Base-by-base conservation (phyloP, 139 green algal species). In the Coelastrella sp. region DNA sequence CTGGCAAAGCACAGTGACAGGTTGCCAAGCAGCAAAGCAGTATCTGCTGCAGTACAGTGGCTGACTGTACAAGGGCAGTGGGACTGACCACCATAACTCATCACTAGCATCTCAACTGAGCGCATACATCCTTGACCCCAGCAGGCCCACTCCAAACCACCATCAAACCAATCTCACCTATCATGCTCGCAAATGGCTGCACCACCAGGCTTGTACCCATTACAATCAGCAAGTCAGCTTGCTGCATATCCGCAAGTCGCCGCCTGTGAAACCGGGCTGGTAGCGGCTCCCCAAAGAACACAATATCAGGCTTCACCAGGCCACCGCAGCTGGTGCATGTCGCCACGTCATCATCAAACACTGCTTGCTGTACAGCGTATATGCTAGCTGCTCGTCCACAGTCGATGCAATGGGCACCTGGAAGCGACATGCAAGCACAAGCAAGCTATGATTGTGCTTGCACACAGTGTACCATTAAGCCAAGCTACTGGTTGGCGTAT, bases 201-300 rank as follows among this genome's bases (percentile, higher is more conserved):
- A 98, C 96, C 14, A 92, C 84, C 20, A 98, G 92, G 32, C 89
- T 95, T 7, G 97, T 98, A 14, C 97, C 97, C 93, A 98, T 95
- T 4, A 98, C 94, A 19, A 99, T 96, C 17, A 99, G 92, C 79
- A 98, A 94, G 90, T 99, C 87, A 57, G 87, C 87, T 16, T 73
- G 11, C 4, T 54, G 17, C 19, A 96, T 74, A 87, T 96, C 94
- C 11, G 85, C 78, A 2, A 79, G 75, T 19, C 88, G 88, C 5
- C 88, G 71, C 64, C 90, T 61, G 78, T 95, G 95, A 92, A 98
- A 98, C 6, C 95, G 92, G 3, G 73, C 17, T 1, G 97, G 97
- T 32, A 98, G 92, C 32, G 71, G 80, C 90, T 99, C 97, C 0
- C 97, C 97, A 93, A 98, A 99, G 88, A 99, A 98, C 3, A 98